phyloP scores from a whole-genome alignment of 345 rosid genomes.

The Corchorus olitorius region DNA sequence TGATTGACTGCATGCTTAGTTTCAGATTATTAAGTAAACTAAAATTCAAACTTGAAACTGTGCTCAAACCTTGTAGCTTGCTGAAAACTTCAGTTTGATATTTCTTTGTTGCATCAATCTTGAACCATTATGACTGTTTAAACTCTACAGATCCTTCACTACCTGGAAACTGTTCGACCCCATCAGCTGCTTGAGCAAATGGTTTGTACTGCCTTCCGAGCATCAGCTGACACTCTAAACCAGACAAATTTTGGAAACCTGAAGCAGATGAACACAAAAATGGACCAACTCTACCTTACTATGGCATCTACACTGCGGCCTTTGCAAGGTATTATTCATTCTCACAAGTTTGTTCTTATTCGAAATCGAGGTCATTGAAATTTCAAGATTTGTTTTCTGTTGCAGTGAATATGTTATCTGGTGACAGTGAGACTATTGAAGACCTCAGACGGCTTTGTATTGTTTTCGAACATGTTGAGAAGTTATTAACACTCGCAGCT shows the following conservation, averaged over 20 bases:
- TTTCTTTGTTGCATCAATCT: conserved; percentile 10
- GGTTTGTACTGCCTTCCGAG: conserved; percentile 94
- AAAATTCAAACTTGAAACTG: neutral
- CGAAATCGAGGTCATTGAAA: neutral
- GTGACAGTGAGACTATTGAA: conserved; percentile 50
- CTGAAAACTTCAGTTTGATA: neutral
- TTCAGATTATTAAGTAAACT: neutral
- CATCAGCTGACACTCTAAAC: conserved; percentile 86
- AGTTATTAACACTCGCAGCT: conserved; percentile 70
- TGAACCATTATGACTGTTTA: conserved; percentile 22
- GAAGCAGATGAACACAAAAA: conserved; percentile 66
- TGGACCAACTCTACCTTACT: conserved; percentile 76
- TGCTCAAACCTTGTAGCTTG: conserved; percentile 8
- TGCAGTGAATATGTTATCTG: conserved; percentile 62
- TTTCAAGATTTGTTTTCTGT: conserved; percentile 14
- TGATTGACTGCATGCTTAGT: neutral
- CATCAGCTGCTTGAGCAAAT: conserved; percentile 95
- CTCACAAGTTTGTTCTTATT: neutral
- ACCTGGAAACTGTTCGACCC: conserved; percentile 88
- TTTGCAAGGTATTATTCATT: conserved; percentile 56
- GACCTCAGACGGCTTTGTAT: conserved; percentile 66
- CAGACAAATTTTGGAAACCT: conserved; percentile 70
- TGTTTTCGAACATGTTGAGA: conserved; percentile 80
- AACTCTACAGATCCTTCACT: conserved; percentile 70
- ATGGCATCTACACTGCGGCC: conserved; percentile 59